A percentile compares a stretch with the other conserved stretches of the same genome.
Conservation (phyloP, 495 filamentous ascomycete genomes). For the Polyplosphaeria fusca region DNA sequence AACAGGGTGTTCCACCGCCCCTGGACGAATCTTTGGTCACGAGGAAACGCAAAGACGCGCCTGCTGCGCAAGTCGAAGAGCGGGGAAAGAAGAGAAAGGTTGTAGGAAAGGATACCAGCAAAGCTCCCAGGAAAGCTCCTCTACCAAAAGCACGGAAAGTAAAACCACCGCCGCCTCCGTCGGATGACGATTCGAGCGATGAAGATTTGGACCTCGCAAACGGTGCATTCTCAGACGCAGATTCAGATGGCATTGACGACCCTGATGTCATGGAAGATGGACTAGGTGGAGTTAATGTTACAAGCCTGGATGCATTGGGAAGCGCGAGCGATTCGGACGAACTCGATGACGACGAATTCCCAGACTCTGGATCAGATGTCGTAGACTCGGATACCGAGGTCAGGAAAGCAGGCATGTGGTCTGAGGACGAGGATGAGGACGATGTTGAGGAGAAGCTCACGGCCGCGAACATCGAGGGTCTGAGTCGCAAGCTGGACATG, state of each 20-base stretch:
- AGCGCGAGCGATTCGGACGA: conserved; percentile 37
- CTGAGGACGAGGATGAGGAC: conserved; percentile 87
- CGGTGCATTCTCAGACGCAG: conserved; percentile 38
- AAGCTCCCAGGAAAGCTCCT: background rate
- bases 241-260: conserved; percentile 52
- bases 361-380: conserved; percentile 59
- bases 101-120: conserved; percentile 8
- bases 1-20: conserved; percentile 82
- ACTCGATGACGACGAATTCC: conserved; percentile 50
- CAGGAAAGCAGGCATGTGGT: conserved; percentile 64
- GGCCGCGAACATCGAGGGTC: conserved; percentile 91
- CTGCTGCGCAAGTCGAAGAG: conserved; percentile 32
- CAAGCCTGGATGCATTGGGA: conserved; percentile 42
- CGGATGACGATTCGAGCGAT: conserved; percentile 29
- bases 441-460: conserved; percentile 89
- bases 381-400: conserved; percentile 39
- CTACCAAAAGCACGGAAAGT: conserved; percentile 39
- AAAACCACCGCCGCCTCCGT: conserved; percentile 11
- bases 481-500: conserved; percentile 76
- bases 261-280: conserved; percentile 43
- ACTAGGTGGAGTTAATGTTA: conserved; percentile 40
- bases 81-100: conserved; percentile 31
- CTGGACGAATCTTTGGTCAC: conserved; percentile 76
- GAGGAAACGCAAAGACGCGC: conserved; percentile 68
- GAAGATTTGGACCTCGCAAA: conserved; percentile 45